Evolutionary conservation across 345 rosid genomes (phyloP).

Genomic region (Lepidium africanum): DNA sequence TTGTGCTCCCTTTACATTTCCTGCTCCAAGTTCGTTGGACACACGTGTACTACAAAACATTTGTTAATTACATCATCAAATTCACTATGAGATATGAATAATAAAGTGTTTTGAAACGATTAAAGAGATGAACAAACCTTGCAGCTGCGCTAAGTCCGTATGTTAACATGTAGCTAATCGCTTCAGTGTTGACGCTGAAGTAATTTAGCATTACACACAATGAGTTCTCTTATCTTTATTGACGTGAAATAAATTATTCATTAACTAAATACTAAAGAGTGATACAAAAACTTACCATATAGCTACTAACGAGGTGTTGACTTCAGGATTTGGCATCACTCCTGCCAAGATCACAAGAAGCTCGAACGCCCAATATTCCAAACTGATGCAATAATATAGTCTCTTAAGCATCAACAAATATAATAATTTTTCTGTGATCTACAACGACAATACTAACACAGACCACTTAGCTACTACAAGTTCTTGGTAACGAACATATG

Average conservation of each 20-base stretch:
- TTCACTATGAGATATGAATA: neutral
- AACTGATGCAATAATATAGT: slow-evolving; percentile 23
- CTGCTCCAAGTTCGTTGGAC: slow-evolving; percentile 78
- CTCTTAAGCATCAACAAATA: neutral
- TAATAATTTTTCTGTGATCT: neutral
- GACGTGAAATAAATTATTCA: neutral
- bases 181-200: slow-evolving; percentile 51
- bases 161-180: slow-evolving; percentile 53
- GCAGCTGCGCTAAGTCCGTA: slow-evolving; percentile 78
- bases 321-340: slow-evolving; percentile 51
- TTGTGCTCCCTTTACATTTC: slow-evolving; percentile 37
- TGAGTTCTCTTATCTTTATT: neutral
- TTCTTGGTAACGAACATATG: neutral
- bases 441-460: neutral
- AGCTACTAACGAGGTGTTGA: slow-evolving; percentile 57
- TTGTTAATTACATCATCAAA: neutral
- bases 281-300: slow-evolving; percentile 42
- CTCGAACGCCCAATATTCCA: slow-evolving; percentile 85
- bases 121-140: slow-evolving; percentile 38
- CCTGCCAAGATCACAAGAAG: slow-evolving; percentile 71
- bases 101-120: neutral
- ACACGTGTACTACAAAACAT: slow-evolving; percentile 56
- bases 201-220: neutral
- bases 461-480: neutral
- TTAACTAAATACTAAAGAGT: neutral